Percentiles rank a stretch among this genome's conserved stretches.
phyloP scores from a whole-genome alignment of 1,139 yeast genomes.

The Yarrowia galli region DNA sequence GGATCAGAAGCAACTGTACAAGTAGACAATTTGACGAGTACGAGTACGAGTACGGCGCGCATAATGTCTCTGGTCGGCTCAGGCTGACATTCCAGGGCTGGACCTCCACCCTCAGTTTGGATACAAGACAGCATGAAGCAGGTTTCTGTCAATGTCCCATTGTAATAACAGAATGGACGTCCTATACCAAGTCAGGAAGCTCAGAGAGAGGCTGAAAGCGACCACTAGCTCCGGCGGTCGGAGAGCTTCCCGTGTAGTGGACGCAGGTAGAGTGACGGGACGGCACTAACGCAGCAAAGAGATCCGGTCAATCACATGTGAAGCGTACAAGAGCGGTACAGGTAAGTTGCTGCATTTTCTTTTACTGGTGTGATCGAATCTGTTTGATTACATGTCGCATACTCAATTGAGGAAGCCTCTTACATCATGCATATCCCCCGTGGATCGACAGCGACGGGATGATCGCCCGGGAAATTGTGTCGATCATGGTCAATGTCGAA shows the following conservation, averaged over 20 bases:
- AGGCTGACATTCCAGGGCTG: background rate
- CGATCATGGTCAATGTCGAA: background rate
- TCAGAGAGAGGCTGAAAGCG: background rate
- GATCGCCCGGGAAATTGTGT: background rate
- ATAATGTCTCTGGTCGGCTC: background rate
- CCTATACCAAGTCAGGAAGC: background rate
- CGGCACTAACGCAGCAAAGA: background rate
- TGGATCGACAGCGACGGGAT: constrained; percentile 24
- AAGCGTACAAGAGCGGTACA: too few species aligned
- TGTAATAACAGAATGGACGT: background rate
- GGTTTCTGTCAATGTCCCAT: background rate
- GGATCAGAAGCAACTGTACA: too few species aligned
- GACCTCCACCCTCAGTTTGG: background rate
- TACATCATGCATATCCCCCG: background rate
- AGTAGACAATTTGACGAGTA: background rate
- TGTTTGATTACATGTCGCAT: background rate
- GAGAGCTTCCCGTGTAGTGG: too few species aligned
- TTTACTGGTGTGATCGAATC: background rate
- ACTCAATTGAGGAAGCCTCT: background rate
- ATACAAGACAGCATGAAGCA: constrained; percentile 16
- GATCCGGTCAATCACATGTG: too few species aligned
- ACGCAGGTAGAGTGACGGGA: background rate
- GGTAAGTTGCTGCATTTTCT: background rate
- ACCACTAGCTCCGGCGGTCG: too few species aligned
- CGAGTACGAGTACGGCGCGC: background rate